Conservation (phyloP, 1,284 basidiomycete species). For the Neolentinus lepideus region DNA sequence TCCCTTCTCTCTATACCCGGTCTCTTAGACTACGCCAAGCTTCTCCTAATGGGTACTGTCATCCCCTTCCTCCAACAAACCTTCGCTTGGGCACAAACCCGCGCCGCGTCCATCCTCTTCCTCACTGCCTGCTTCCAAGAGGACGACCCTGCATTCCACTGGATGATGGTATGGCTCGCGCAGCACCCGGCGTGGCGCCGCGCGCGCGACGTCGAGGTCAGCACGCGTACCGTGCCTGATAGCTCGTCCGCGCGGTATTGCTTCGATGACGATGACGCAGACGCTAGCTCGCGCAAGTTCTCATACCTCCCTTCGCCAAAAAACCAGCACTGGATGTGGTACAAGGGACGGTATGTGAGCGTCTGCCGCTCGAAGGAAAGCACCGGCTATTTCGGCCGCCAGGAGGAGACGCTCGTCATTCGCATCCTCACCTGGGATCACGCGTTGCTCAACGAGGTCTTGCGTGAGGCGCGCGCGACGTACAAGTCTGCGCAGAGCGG, state of each 20-base stretch:
- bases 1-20: slow-evolving; percentile 34
- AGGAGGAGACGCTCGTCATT: slow-evolving; percentile 15
- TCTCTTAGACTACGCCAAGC: slow-evolving; percentile 56
- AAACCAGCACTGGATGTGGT: slow-evolving; percentile 40
- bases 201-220: slow-evolving; percentile 45
- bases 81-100: slow-evolving; percentile 32
- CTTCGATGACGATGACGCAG: slow-evolving; percentile 15
- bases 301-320: slow-evolving; percentile 40
- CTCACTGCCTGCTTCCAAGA: slow-evolving; percentile 57
- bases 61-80: slow-evolving; percentile 51
- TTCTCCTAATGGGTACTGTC: slow-evolving; percentile 52
- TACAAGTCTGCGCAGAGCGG: slow-evolving; percentile 31
- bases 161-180: slow-evolving; percentile 60
- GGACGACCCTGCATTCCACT: slow-evolving; percentile 40
- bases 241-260: not conserved
- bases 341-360: slow-evolving; percentile 38
- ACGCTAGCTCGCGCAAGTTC: slow-evolving; percentile 24
- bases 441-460: slow-evolving; percentile 17
- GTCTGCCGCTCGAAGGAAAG: slow-evolving; percentile 29
- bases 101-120: slow-evolving; percentile 45
- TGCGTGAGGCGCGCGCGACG: slow-evolving; percentile 18
- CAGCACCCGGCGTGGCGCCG: slow-evolving; percentile 41
- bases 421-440: slow-evolving; percentile 15
- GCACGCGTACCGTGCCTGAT: slow-evolving; percentile 31
- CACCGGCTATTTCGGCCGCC: slow-evolving; percentile 14